Percentiles rank a stretch among this genome's conserved stretches.
Evolutionary conservation across 169 alveolate species (phyloP).

Genomic region (Plasmodium reichenowi): DNA sequence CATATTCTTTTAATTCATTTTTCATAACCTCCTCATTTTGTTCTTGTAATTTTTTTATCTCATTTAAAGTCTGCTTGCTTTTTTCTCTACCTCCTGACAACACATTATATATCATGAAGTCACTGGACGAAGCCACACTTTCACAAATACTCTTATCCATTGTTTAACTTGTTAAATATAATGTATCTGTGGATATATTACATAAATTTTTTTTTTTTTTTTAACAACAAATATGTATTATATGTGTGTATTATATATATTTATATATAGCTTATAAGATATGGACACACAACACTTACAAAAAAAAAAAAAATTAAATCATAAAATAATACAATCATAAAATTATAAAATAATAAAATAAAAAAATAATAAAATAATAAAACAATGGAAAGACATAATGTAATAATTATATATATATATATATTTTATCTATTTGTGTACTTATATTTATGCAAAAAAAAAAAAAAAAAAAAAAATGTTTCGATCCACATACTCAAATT

Average conservation of each 20-base stretch:
- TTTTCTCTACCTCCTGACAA: conserved; percentile 38
- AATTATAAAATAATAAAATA: too few species aligned
- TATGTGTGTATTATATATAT: too few species aligned
- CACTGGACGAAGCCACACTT: conserved; percentile 36
- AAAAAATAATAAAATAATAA: not conserved
- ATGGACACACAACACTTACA: not conserved
- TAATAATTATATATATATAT: not conserved
- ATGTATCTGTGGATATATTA: not conserved
- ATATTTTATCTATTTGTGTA: not conserved
- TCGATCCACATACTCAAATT: not conserved
- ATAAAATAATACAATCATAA: too few species aligned
- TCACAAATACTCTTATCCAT: conserved; percentile 11
- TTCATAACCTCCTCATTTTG: conserved; percentile 9
- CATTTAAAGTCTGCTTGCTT: conserved; percentile 33
- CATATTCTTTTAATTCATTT: conserved; percentile 51
- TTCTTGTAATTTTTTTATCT: conserved; percentile 22
- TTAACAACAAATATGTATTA: too few species aligned
- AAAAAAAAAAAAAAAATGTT: conserved; percentile 14
- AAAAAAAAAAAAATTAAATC: not conserved
- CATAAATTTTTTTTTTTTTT: not conserved
- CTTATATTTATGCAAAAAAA: not conserved
- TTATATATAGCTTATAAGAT: not conserved
- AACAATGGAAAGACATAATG: too few species aligned
- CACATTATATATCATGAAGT: conserved; percentile 26
- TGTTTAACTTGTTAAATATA: not conserved